Evolutionary conservation across 768 basidiomycete genomes (phyloP).

Genomic region (Gyrodon lividus): DNA sequence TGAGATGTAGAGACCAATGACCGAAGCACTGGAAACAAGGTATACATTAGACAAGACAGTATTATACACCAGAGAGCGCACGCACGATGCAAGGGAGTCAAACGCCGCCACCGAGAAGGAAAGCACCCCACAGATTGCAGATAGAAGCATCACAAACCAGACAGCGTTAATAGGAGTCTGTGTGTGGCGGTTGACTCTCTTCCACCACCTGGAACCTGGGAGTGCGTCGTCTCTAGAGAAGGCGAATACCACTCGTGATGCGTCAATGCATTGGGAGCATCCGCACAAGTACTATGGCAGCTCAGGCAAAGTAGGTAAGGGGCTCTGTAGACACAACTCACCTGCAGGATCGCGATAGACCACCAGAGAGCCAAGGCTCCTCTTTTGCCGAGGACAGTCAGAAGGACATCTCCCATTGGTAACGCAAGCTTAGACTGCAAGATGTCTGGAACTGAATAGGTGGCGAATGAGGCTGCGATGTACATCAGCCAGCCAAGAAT

Average conservation of each 20-base stretch:
- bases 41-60: not conserved
- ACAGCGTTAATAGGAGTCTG: conserved; percentile 40
- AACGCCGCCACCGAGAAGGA: conserved; percentile 36
- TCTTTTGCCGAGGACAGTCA: conserved; percentile 37
- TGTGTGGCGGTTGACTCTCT: conserved; percentile 31
- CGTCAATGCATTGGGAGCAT: conserved; percentile 47
- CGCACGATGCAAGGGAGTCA: conserved; percentile 36
- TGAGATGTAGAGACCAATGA: conserved; percentile 38
- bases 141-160: conserved; percentile 37
- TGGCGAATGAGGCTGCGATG: conserved; percentile 45
- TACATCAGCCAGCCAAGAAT: conserved; percentile 42
- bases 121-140: conserved; percentile 31
- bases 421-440: conserved; percentile 35
- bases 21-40: conserved; percentile 23
- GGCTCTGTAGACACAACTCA: conserved; percentile 9
- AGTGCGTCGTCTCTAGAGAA: conserved; percentile 40
- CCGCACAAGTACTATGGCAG: conserved; percentile 38
- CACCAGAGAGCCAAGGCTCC: conserved; percentile 47
- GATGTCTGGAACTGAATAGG: conserved; percentile 35
- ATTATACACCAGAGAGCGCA: not conserved
- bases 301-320: not conserved
- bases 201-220: conserved; percentile 39
- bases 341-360: conserved; percentile 44
- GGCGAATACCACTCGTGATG: conserved; percentile 46
- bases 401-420: conserved; percentile 42